Evolutionary conservation across 352 stramenopile genomes (phyloP).

Genomic region (Phytophthora pluvialis): DNA sequence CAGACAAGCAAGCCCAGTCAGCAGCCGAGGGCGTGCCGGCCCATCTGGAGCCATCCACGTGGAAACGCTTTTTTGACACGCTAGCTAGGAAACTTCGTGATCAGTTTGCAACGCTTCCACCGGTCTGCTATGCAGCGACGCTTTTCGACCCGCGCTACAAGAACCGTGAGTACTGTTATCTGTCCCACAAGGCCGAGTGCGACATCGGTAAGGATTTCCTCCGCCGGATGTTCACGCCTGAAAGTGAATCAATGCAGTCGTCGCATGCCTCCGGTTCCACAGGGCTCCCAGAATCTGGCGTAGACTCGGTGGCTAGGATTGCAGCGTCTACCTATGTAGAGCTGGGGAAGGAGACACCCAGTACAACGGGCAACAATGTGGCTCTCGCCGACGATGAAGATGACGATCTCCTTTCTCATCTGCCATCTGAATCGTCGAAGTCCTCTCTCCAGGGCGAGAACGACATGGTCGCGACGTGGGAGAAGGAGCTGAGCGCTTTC

Average conservation of each 20-base stretch:
- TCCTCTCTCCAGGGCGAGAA: conserved; percentile 48
- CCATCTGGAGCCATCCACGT: conserved; percentile 49
- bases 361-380: conserved; percentile 27
- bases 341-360: conserved; percentile 34
- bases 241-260: conserved; percentile 33
- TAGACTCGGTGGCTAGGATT: conserved; percentile 30
- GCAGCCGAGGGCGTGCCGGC: conserved; percentile 34
- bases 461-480: conserved; percentile 71
- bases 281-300: conserved; percentile 16
- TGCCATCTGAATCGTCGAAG: conserved; percentile 67
- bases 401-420: conserved; percentile 73
- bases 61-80: conserved; percentile 70
- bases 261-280: conserved; percentile 21
- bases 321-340: conserved; percentile 35
- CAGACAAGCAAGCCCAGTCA: conserved; percentile 61
- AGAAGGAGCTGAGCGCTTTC: conserved; percentile 79
- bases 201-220: conserved; percentile 63
- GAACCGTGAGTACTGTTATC: conserved; percentile 81
- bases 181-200: conserved; percentile 59
- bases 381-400: conserved; percentile 61
- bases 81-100: conserved; percentile 60
- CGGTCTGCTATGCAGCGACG: conserved; percentile 73
- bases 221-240: conserved; percentile 56
- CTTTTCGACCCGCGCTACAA: conserved; percentile 86
- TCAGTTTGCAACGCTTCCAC: conserved; percentile 56